Percentiles rank a stretch among this genome's conserved stretches.
Evolutionary conservation across 1,139 yeast species (phyloP).

Genomic region (Yamadazyma mexicana): DNA sequence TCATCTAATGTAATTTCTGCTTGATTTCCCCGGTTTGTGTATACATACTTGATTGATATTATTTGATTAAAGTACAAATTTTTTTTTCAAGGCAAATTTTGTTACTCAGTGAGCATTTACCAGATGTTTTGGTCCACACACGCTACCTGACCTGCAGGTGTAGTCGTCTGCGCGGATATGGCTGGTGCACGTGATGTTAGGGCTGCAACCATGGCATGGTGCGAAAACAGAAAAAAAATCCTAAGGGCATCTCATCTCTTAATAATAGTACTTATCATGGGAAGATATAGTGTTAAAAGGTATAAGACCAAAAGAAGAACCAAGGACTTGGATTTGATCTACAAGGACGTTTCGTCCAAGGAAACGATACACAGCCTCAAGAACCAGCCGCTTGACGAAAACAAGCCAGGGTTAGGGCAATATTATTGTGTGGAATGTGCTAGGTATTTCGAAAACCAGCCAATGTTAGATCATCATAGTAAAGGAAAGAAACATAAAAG

Average conservation of each 20-base stretch:
- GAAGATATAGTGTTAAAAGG: slow-evolving; percentile 74
- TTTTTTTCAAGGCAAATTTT: not conserved
- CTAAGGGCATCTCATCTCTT: slow-evolving; percentile 10
- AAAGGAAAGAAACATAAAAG: slow-evolving; percentile 82
- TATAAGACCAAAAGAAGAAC: slow-evolving; percentile 83
- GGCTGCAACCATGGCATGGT: slow-evolving; percentile 6
- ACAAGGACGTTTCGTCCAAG: slow-evolving; percentile 66
- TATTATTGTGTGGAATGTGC: slow-evolving; percentile 94
- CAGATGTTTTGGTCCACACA: too few relatives aligned
- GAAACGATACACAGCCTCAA: slow-evolving; percentile 63
- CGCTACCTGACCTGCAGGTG: too few relatives aligned
- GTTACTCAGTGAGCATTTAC: slow-evolving; percentile 1
- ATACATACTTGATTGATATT: slow-evolving; percentile 2
- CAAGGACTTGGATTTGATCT: slow-evolving; percentile 81
- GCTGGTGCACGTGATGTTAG: not conserved
- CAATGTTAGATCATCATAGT: slow-evolving; percentile 70
- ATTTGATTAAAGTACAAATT: slow-evolving; percentile 1
- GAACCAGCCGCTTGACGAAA: slow-evolving; percentile 86
- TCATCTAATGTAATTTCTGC: too few relatives aligned
- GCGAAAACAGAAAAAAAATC: not conserved
- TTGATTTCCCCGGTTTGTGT: not conserved
- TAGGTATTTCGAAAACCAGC: slow-evolving; percentile 80
- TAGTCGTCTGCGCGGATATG: too few relatives aligned
- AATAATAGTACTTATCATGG: slow-evolving; percentile 51
- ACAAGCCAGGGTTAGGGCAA: slow-evolving; percentile 91